Base-by-base conservation (phyloP, 2,329 filamentous ascomycete species). In the Fonsecaea erecta region DNA sequence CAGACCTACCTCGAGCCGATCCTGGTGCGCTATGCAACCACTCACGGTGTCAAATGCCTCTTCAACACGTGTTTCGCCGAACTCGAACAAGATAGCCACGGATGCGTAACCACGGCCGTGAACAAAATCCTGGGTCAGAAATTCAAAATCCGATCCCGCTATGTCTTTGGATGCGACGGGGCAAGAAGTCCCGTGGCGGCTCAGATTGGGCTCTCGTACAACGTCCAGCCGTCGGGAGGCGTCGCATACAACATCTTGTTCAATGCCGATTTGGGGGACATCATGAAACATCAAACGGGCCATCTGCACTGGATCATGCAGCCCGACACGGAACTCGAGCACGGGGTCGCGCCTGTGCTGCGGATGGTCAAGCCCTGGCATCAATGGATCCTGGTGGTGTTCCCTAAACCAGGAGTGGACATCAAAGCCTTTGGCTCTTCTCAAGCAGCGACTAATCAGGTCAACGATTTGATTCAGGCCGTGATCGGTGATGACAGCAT, bases 281-380 rank as follows among this genome's bases (percentile, higher is more conserved):
- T 83, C 7, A 77, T 86, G 52, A 72, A 81, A 60, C 74, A 80
- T 58, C 79, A 85, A 0, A 78, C 76, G 24, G 86, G 86, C 0
- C 88, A 87, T 70, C 76, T 89, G 26, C 86, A 89, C 72, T 87
- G 84, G 82, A 77, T 86, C 1, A 77, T 88, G 71, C 80, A 83
- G 65, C 85, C 86, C 0, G 82, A 85, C 63, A 74, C 73, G 1
- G 80, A 85, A 56, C 75, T 82, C 55, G 76, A 76, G 0, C 87
- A 83, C 74, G 84, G 78, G 0, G 84, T 82, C 79, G 75, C 77
- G 24, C 75, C 73, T 2, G 75, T 86, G 65, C 76, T 82, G 1
- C 78, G 86, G 18, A 88, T 89, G 85, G 85, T 89, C 2, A 85
- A 84, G 75, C 82, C 86, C 0, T 89, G 86, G 86, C 72, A 83